Conservation (phyloP, 164 flowering plant species). For the Magnolia sinica region DNA sequence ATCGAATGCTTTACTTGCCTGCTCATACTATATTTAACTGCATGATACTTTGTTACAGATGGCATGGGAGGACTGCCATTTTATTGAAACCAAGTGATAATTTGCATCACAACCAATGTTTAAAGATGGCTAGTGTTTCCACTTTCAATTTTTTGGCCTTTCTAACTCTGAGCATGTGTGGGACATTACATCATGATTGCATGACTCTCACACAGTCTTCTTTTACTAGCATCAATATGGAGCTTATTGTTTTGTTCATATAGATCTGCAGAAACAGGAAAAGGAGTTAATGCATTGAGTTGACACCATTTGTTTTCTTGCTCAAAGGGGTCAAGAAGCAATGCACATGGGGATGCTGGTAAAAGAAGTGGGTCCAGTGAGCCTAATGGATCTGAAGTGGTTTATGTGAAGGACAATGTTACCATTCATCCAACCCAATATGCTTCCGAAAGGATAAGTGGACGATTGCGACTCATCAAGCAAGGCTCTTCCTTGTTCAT, state of each 20-base stretch:
- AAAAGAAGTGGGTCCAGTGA: conserved; percentile 46
- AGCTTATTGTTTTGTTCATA: not conserved
- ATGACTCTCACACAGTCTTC: not conserved
- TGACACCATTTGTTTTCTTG: not conserved
- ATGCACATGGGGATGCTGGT: conserved; percentile 47
- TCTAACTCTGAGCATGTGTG: no score
- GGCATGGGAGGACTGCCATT: no score
- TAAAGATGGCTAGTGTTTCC: no score
- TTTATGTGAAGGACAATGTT: conserved; percentile 83
- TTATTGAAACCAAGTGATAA: no score
- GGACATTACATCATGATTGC: no score
- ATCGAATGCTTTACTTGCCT: no score
- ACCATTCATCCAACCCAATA: conserved; percentile 94
- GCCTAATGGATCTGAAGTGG: conserved; percentile 64
- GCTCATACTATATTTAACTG: no score
- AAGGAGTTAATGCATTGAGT: not conserved
- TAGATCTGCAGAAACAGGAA: not conserved
- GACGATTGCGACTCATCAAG: conserved; percentile 78
- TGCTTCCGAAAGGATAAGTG: conserved; percentile 89
- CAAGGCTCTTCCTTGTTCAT: conserved; percentile 69
- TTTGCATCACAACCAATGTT: no score
- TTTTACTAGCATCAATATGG: not conserved
- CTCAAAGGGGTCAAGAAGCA: conserved; percentile 30
- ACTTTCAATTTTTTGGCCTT: no score
- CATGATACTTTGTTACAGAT: no score